Conservation (phyloP, 352 stramenopile species). For the Globisporangium mamillatum region DNA sequence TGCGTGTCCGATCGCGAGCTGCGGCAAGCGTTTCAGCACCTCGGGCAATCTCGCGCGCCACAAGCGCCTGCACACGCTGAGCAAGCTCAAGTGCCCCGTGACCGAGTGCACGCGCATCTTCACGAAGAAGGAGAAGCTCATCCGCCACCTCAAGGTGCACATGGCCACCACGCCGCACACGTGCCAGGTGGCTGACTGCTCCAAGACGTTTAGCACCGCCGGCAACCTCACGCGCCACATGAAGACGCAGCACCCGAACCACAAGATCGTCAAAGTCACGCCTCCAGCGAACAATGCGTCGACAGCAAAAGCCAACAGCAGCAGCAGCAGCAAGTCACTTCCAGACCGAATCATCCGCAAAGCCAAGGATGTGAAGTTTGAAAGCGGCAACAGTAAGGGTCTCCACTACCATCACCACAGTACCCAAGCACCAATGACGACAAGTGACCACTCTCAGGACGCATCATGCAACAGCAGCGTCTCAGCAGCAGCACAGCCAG, state of each 20-base stretch:
- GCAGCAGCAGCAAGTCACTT: background rate
- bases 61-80: constrained; percentile 51
- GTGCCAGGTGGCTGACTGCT: constrained; percentile 45
- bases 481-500: no score
- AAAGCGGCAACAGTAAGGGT: background rate
- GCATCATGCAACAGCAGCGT: background rate
- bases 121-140: constrained; percentile 48
- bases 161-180: constrained; percentile 47
- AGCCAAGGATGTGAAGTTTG: background rate
- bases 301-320: background rate
- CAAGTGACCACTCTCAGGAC: background rate
- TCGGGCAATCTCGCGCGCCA: constrained; percentile 72
- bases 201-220: constrained; percentile 64
- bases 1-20: constrained; percentile 44
- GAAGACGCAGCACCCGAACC: constrained; percentile 51
- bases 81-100: constrained; percentile 47
- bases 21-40: constrained; percentile 68
- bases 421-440: constrained; percentile 4
- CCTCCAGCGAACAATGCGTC: background rate
- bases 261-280: constrained; percentile 1
- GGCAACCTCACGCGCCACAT: constrained; percentile 71
- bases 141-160: constrained; percentile 48
- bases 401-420: background rate
- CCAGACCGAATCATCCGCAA: constrained; percentile 8
- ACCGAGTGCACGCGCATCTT: constrained; percentile 46